phyloP scores from a whole-genome alignment of 495 filamentous ascomycete species.

The Trichoderma virens region DNA sequence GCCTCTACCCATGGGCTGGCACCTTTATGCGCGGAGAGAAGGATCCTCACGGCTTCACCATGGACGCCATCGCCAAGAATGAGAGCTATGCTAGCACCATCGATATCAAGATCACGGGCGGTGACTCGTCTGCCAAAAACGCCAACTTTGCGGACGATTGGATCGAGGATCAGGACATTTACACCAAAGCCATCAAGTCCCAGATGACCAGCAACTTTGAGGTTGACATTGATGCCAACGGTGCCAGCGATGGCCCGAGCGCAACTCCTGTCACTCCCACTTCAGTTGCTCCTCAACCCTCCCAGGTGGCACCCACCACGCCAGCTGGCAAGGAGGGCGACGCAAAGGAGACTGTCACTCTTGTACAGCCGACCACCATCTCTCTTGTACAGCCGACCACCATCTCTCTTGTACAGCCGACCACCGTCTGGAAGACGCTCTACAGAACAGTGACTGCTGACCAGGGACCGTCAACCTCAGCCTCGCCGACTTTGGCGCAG shows the following conservation, averaged over 20 bases:
- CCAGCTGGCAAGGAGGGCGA: too few species aligned
- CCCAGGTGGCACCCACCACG: neutral
- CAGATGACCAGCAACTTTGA: conserved; percentile 8
- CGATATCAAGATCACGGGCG: conserved; percentile 9
- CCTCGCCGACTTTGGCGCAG: neutral
- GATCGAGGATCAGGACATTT: neutral
- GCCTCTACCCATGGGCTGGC: conserved; percentile 9
- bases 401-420: neutral
- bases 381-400: too few species aligned
- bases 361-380: neutral
- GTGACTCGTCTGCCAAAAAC: neutral
- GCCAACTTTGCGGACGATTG: neutral
- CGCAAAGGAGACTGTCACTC: too few species aligned
- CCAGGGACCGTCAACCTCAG: neutral
- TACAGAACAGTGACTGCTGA: neutral
- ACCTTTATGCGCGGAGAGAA: neutral
- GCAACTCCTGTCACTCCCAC: conserved; percentile 14
- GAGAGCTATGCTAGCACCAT: conserved; percentile 10
- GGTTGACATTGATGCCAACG: neutral
- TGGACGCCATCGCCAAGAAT: conserved; percentile 4
- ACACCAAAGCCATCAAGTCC: neutral
- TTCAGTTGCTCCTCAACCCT: conserved; percentile 10
- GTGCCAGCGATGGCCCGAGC: neutral
- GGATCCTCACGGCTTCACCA: neutral
- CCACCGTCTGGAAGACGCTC: neutral